phyloP scores from a whole-genome alignment of 2,329 filamentous ascomycete genomes.

The Colletotrichum trifolii region DNA sequence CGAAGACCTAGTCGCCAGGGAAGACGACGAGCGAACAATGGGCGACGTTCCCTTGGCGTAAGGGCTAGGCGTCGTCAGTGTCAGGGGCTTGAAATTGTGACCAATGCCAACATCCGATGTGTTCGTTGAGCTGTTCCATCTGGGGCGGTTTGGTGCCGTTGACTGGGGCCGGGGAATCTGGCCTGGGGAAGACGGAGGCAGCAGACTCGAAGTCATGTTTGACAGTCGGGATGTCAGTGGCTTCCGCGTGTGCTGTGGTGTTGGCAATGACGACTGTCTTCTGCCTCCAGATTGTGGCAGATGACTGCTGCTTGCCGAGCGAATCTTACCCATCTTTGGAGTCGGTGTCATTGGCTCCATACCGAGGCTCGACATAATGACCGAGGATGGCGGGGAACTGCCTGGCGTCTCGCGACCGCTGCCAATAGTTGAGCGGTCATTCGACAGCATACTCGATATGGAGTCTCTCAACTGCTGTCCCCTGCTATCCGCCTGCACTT shows the following conservation, averaged over 20 bases:
- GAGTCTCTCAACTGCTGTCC: constrained; percentile 89
- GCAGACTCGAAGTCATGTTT: constrained; percentile 62
- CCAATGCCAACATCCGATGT: constrained; percentile 72
- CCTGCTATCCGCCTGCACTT: constrained; percentile 70
- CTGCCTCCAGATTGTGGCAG: constrained; percentile 58
- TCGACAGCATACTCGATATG: constrained; percentile 90
- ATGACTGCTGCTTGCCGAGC: constrained; percentile 60
- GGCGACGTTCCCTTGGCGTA: constrained; percentile 59
- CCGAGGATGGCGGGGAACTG: constrained; percentile 72
- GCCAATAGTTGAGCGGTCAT: constrained; percentile 77
- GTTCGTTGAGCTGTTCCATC: constrained; percentile 79
- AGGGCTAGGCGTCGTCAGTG: constrained; percentile 68
- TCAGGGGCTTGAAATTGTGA: constrained; percentile 74
- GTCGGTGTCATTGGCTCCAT: constrained; percentile 59
- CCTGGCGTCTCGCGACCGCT: constrained; percentile 78
- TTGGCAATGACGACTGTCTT: constrained; percentile 61
- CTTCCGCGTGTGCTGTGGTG: constrained; percentile 56
- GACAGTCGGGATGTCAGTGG: constrained; percentile 57
- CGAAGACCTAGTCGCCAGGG: constrained; percentile 53
- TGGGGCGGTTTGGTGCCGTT: constrained; percentile 68
- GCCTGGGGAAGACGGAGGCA: constrained; percentile 48
- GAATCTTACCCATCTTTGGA: constrained; percentile 54
- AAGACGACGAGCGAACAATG: constrained; percentile 54
- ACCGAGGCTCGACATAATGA: constrained; percentile 68
- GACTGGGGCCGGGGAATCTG: constrained; percentile 57